phyloP scores from a whole-genome alignment of 257 asterid species.

The Penstemon eatonii region DNA sequence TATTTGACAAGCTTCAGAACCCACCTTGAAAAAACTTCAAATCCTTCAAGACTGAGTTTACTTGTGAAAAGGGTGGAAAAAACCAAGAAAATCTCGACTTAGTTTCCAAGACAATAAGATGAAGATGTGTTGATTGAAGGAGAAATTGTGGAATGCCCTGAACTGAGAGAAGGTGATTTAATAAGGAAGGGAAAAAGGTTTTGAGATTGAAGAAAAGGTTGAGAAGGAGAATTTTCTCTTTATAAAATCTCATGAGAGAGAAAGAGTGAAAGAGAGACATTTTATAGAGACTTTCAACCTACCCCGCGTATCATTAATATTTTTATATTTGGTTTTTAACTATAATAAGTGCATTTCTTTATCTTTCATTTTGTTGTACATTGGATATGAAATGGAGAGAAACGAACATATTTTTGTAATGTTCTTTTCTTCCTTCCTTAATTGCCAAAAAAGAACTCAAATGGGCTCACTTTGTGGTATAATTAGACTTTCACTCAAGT shows the following conservation, averaged over 20 bases:
- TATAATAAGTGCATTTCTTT: neutral
- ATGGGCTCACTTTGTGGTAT: neutral
- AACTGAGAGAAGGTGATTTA: conserved; percentile 25
- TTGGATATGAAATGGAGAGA: neutral
- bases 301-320: neutral
- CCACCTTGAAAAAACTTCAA: conserved; percentile 24
- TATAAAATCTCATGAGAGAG: neutral
- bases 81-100: conserved; percentile 5
- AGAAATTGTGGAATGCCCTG: conserved; percentile 2
- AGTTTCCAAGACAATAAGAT: neutral
- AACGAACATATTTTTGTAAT: neutral
- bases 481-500: conserved; percentile 3
- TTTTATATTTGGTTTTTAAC: neutral
- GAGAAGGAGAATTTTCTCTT: conserved; percentile 32
- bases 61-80: neutral
- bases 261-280: conserved; percentile 16
- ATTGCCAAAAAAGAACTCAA: conserved; percentile 24
- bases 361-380: neutral
- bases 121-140: neutral
- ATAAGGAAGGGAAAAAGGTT: conserved; percentile 23
- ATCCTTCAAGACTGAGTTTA: conserved; percentile 23
- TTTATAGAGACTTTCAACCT: conserved; percentile 21
- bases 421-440: neutral
- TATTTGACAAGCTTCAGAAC: conserved; percentile 23
- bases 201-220: conserved; percentile 38